These are phyloP conservation scores for Fraxinus floribunda DNA, from an alignment of 305 asterid species.

Conservation along the genomic window DNA sequence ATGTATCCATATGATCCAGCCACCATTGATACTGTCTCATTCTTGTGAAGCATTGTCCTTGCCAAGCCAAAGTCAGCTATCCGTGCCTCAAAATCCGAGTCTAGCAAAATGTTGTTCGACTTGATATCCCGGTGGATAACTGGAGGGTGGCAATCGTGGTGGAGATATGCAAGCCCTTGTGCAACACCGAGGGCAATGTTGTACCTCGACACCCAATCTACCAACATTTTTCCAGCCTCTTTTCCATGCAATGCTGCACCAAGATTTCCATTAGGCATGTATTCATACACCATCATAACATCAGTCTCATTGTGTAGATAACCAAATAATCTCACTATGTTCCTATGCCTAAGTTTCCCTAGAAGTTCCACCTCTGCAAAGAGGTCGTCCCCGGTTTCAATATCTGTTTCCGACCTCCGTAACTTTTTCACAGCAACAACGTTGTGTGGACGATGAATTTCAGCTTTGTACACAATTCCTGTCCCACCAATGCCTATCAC, in stretches of 20 bases:
- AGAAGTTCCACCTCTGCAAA: constrained; percentile 59
- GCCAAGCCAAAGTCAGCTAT: constrained; percentile 86
- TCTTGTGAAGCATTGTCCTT: constrained; percentile 60
- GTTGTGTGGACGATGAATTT: constrained; percentile 42
- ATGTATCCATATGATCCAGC: constrained; percentile 94
- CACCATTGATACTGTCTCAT: constrained; percentile 72
- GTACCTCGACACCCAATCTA: constrained; percentile 84
- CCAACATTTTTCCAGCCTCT: constrained; percentile 42
- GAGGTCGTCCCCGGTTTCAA: constrained; percentile 57
- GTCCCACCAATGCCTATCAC: constrained; percentile 73
- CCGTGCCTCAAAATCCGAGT: constrained; percentile 61
- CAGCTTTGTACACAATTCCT: constrained; percentile 76
- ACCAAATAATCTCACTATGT: constrained; percentile 68
- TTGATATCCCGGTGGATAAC: constrained; percentile 76
- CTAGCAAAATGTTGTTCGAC: constrained; percentile 69
- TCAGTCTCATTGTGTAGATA: constrained; percentile 69
- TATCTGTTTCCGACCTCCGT: constrained; percentile 55
- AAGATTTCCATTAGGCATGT: constrained; percentile 80
- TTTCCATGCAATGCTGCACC: constrained; percentile 66
- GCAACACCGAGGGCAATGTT: constrained; percentile 79
- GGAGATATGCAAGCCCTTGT: constrained; percentile 75
- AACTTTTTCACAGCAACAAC: constrained; percentile 72
- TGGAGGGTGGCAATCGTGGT: constrained; percentile 77
- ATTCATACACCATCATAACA: constrained; percentile 66
- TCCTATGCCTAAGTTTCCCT: constrained; percentile 72